Base-by-base conservation (phyloP, 306 rosid genomes). In the Vigna angularis region DNA sequence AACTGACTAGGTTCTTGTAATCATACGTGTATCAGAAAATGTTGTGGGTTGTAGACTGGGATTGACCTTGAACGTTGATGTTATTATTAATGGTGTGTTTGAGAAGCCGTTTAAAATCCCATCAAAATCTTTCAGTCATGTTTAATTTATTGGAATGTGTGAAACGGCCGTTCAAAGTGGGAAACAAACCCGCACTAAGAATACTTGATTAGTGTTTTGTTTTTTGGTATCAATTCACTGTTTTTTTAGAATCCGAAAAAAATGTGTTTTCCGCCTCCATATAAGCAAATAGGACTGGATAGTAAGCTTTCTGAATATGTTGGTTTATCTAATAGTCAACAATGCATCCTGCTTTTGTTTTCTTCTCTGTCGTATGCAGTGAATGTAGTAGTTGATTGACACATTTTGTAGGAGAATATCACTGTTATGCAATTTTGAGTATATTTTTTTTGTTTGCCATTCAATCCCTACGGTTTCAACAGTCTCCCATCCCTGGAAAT, bases 291-390 rank as follows among this genome's bases (percentile, higher is more conserved):
- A 14, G 66, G 57, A 70, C 71, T 52, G 20, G 26, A 49, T 55
- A 42, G 10, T 8, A 40, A 76, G 62, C 44, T 70, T 36, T 68
- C 8, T 57, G 66, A 50, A 26, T 48, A 42, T 57, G 7, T 52
- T 34, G 50, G 40, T 73, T 69, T 68, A 49, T 67, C 24, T 18
- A 44, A 3, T 78, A 73, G 52, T 68, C 77, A 72, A 36, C 17
- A 30, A 7, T 51, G 62, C 32, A 36, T 70, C 18, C 52, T 15
- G 40, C 64, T 34, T 65, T 45, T 70, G 36, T 56, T 66, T 75
- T 45, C 16, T 45, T 45, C 49, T 11, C 3, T 45, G 15, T 7
- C 50, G 5, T 45, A 3, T 45, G 13, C 50, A 45, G 50, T 45
- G 44, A 76, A 20, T 42, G 57, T 8, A 40, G 53, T 76, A 49